Percentiles rank a stretch among this genome's conserved stretches.
Conservation (phyloP, 2,329 filamentous ascomycete species). For the Aspergillus floridensis region DNA sequence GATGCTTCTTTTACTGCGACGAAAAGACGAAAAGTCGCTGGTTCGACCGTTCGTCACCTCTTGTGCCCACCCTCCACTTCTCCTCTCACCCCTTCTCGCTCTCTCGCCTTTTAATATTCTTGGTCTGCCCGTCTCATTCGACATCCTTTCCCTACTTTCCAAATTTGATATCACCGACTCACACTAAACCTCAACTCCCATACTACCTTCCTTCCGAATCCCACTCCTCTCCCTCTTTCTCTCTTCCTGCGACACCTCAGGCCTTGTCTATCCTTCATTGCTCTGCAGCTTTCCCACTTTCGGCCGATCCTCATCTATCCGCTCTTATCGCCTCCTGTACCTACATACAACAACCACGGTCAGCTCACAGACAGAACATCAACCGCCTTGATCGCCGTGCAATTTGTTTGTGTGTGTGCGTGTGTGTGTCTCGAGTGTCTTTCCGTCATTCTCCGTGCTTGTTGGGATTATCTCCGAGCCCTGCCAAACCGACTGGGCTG, state of each 20-base stretch:
- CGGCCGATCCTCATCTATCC: background rate
- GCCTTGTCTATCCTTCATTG: conserved; percentile 1
- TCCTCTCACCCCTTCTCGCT: conserved; percentile 2
- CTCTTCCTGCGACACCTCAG: background rate
- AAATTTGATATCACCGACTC: conserved; percentile 5
- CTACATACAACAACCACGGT: background rate
- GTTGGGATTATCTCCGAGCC: conserved; percentile 5
- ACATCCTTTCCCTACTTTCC: background rate
- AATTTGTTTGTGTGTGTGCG: no score
- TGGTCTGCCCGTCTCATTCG: background rate
- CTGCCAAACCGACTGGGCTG: conserved; percentile 23
- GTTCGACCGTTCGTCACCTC: conserved; percentile 8
- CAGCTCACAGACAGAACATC: no score
- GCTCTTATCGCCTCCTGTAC: background rate
- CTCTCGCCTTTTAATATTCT: conserved; percentile 7
- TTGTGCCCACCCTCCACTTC: conserved; percentile 13
- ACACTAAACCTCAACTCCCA: background rate
- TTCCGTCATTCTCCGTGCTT: background rate
- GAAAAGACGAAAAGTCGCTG: background rate
- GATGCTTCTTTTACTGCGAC: conserved; percentile 14
- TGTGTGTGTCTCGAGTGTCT: background rate
- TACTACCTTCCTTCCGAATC: conserved; percentile 1
- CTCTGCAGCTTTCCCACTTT: background rate
- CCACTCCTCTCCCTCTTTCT: background rate
- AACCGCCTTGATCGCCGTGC: background rate